Percentiles rank a stretch among this genome's conserved stretches.
Evolutionary conservation across 2,329 filamentous ascomycete species (phyloP).

Genomic region (Sporothrix mexicana): DNA sequence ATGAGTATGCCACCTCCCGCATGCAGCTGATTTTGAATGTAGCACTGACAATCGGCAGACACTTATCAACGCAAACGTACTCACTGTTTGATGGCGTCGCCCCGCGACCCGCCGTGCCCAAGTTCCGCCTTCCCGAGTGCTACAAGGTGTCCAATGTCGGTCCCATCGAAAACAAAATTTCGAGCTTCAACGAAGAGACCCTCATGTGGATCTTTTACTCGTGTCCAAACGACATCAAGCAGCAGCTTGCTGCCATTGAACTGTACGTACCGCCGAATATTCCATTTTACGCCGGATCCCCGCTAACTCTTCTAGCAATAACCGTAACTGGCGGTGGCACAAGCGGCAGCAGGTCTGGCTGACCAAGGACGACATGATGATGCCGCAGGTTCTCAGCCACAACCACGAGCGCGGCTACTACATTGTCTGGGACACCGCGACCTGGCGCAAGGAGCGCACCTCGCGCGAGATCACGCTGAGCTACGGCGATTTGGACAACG

Average conservation of each 20-base stretch:
- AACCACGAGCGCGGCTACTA: conserved; percentile 70
- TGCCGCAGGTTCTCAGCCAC: conserved; percentile 63
- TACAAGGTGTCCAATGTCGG: conserved; percentile 71
- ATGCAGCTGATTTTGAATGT: not conserved
- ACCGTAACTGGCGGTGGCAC: conserved; percentile 71
- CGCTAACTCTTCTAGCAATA: conserved; percentile 53
- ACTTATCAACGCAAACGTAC: conserved; percentile 64
- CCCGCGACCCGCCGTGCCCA: conserved; percentile 62
- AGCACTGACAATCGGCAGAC: conserved; percentile 45
- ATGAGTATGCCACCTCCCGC: conserved; percentile 56
- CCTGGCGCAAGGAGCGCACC: conserved; percentile 64
- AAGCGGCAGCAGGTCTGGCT: conserved; percentile 70
- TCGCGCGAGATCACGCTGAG: conserved; percentile 62
- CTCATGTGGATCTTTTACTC: conserved; percentile 74
- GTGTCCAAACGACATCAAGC: conserved; percentile 66
- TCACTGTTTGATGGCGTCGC: conserved; percentile 66
- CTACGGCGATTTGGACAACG: conserved; percentile 66
- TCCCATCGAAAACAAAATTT: conserved; percentile 68
- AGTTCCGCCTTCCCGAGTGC: conserved; percentile 67
- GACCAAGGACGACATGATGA: conserved; percentile 71
- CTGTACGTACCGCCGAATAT: conserved; percentile 53
- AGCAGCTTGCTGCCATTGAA: conserved; percentile 67
- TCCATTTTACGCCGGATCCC: no score
- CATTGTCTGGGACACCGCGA: conserved; percentile 67
- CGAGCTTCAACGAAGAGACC: conserved; percentile 71